Evolutionary conservation across 306 rosid genomes (phyloP).

Genomic region (Hippophae tibetana): DNA sequence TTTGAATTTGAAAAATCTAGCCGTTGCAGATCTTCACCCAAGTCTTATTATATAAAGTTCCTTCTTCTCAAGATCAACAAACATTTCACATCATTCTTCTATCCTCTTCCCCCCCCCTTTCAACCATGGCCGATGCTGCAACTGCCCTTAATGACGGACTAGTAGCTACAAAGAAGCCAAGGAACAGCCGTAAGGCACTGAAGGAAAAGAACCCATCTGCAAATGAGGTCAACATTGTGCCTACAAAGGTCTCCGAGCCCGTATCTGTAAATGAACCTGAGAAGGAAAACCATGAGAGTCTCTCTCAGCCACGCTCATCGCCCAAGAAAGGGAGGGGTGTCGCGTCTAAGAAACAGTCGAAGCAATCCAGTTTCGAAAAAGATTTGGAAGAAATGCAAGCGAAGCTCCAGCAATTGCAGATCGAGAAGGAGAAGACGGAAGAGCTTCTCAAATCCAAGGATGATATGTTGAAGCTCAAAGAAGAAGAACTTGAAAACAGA

Average conservation of each 20-base stretch:
- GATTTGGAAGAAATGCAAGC: constrained; percentile 75
- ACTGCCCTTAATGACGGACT: constrained; percentile 8
- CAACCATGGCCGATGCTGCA: constrained; percentile 50
- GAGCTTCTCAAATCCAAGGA: constrained; percentile 70
- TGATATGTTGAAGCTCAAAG: constrained; percentile 57
- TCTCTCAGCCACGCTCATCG: constrained; percentile 31
- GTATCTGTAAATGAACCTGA: constrained; percentile 5
- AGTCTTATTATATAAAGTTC: constrained; percentile 9
- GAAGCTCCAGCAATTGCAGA: constrained; percentile 41
- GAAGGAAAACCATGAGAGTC: constrained; percentile 37
- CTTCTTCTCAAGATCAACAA: neutral
- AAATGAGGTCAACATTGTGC: constrained; percentile 24
- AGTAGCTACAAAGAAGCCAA: constrained; percentile 31
- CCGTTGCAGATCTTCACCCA: constrained; percentile 40
- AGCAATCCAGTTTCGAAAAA: constrained; percentile 47
- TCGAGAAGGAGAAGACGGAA: constrained; percentile 78
- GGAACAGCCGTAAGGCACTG: constrained; percentile 46
- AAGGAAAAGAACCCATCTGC: constrained; percentile 50
- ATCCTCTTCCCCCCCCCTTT: neutral
- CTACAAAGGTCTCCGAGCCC: constrained; percentile 22
- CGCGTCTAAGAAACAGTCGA: constrained; percentile 46
- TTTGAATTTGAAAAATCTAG: constrained; percentile 42
- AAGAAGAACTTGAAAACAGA: constrained; percentile 56
- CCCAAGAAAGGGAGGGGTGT: constrained; percentile 39
- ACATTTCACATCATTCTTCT: neutral